Conservation (phyloP, 192 early-diverging fungal genomes). For the Rhizophlyctis rosea region DNA sequence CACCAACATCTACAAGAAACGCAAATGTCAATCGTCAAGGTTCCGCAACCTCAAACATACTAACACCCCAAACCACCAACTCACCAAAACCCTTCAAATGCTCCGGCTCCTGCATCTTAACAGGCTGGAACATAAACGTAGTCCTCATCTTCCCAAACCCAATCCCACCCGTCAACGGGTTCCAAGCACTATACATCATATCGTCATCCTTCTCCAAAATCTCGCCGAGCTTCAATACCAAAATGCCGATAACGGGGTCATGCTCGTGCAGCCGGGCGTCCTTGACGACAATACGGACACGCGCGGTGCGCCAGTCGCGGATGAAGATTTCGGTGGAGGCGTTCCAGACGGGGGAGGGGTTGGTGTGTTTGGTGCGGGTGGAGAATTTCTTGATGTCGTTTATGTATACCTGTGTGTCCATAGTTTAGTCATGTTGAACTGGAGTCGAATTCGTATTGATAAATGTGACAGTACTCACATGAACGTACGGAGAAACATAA, state of each 20-base stretch:
- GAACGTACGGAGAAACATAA: constrained; percentile 26
- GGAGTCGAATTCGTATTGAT: neutral
- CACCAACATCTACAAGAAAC: constrained; percentile 11
- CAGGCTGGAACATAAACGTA: constrained; percentile 17
- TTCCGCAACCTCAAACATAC: too few relatives aligned
- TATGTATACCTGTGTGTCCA: constrained; percentile 17
- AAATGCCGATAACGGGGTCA: constrained; percentile 24
- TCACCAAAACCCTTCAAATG: constrained; percentile 17
- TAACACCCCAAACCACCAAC: too few relatives aligned
- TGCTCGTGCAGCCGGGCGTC: constrained; percentile 26
- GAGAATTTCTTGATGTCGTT: constrained; percentile 23
- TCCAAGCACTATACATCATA: constrained; percentile 18
- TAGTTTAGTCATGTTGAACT: too few relatives aligned
- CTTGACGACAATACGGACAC: constrained; percentile 23
- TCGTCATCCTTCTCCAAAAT: constrained; percentile 14
- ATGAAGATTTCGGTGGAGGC: constrained; percentile 21
- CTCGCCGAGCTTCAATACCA: constrained; percentile 14
- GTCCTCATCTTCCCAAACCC: constrained; percentile 22
- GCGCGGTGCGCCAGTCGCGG: constrained; percentile 22
- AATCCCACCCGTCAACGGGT: constrained; percentile 26
- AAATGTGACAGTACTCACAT: neutral
- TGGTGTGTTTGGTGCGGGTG: constrained; percentile 25
- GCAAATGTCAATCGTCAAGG: too few relatives aligned
- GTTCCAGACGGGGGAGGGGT: constrained; percentile 24
- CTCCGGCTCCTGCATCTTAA: constrained; percentile 22